Conservation (phyloP, 257 asterid species). For the Linaria vulgaris region DNA sequence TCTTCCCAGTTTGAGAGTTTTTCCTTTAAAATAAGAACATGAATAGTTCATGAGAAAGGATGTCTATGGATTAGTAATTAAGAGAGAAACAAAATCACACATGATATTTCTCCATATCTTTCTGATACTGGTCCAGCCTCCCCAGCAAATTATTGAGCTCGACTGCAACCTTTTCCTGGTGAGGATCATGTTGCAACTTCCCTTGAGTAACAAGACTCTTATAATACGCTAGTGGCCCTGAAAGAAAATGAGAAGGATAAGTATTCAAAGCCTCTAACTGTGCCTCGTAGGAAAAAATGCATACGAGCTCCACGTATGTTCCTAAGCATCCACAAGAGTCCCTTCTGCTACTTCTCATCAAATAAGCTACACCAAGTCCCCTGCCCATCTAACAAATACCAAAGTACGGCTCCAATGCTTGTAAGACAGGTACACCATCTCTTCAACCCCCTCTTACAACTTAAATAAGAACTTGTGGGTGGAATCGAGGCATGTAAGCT, state of each 20-base stretch:
- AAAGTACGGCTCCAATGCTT: too few species aligned
- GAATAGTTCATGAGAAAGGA: conserved; percentile 26
- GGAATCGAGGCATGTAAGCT: too few species aligned
- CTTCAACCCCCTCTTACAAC: too few species aligned
- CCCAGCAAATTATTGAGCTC: conserved; percentile 75
- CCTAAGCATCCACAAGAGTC: too few species aligned
- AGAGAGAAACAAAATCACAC: conserved; percentile 32
- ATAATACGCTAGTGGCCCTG: conserved; percentile 82
- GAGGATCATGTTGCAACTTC: conserved; percentile 80
- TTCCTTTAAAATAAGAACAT: conserved; percentile 37
- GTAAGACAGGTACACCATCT: too few species aligned
- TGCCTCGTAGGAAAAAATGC: too few species aligned
- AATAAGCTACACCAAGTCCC: too few species aligned
- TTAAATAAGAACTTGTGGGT: too few species aligned
- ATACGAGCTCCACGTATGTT: too few species aligned
- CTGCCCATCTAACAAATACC: too few species aligned
- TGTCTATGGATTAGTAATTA: background rate
- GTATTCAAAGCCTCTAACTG: conserved; percentile 18
- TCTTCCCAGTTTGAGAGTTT: conserved; percentile 84
- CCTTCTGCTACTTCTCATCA: too few species aligned
- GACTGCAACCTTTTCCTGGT: conserved; percentile 82
- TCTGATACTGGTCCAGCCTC: conserved; percentile 79
- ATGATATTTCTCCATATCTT: conserved; percentile 86
- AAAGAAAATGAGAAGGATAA: conserved; percentile 21
- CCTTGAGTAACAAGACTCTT: conserved; percentile 77